Base-by-base conservation (phyloP, 164 flowering plant genomes). In the Magnolia changhungtana region DNA sequence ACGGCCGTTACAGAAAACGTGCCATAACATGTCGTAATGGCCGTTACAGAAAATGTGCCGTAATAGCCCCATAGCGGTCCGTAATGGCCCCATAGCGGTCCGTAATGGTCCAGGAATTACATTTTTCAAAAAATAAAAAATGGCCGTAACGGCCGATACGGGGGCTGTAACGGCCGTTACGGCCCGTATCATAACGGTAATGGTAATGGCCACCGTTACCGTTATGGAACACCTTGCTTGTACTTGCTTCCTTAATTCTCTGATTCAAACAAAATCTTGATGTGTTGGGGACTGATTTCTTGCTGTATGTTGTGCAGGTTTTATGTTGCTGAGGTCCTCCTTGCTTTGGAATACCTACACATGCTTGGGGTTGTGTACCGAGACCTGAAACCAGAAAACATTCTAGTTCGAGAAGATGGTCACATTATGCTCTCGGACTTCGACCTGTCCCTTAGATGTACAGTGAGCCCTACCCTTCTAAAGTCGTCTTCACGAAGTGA, bases 381-480 rank as follows among this genome's bases (percentile, higher is more conserved):
- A 69, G 98, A 94, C 80, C 79, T 94, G 19, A 94, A 91, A 78
- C 98, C 98, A 24, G 98, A 93, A 85, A 93, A 93, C 80, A 78
- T 93, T 71, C 84, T 93, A 64, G 91, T 93, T 70, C 82, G 98
- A 78, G 95, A 90, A 84, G 95, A 94, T 78, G 98, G 98, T 27
- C 98, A 94, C 78, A 89, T 94, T 75, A 94, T 94, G 97, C 95
- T 92, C 67, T 72, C 98, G 23, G 97, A 94, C 82, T 94, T 94
- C 67, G 98, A 94, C 78, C 81, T 92, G 80, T 92, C 96, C 5
- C 89, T 92, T 13, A 84, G 92, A 81, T 92, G 92, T 79, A 77
- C 84, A 10, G 94, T 86, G 27, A 88, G 79, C 74, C 92, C 97
- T 5, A 88, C 86, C 6, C 73, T 94, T 11, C 77, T 91, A 16